Evolutionary conservation across 805 yeast genomes (phyloP).

Genomic region (Sporopachydermia lactativora): DNA sequence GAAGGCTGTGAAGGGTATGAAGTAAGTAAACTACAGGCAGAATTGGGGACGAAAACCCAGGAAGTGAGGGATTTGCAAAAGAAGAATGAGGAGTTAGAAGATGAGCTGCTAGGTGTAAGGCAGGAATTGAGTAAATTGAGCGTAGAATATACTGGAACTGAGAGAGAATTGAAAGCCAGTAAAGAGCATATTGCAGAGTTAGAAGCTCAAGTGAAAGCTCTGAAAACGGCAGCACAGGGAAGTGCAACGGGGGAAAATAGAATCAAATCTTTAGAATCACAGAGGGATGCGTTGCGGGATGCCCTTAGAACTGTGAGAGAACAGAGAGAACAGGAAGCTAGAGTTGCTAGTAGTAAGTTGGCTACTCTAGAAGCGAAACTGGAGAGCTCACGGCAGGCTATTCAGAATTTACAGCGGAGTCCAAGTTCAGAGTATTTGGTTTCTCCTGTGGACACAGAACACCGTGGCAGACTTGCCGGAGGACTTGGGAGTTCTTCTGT

Average conservation of each 20-base stretch:
- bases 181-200: neutral
- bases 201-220: neutral
- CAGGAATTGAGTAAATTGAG: neutral
- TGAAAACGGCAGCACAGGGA: neutral
- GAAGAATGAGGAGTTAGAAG: neutral
- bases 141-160: neutral
- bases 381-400: neutral
- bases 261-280: constrained; percentile 13
- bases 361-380: neutral
- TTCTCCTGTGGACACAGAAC: neutral
- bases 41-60: neutral
- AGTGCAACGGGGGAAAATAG: constrained; percentile 4
- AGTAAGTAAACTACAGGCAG: neutral
- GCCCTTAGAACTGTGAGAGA: constrained; percentile 25
- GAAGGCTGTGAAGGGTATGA: neutral
- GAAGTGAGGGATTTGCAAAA: neutral
- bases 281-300: constrained; percentile 24
- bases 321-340: constrained; percentile 22
- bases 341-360: neutral
- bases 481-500: too few relatives aligned
- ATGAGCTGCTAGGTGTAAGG: neutral
- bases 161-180: neutral
- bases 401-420: neutral
- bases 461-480: too few relatives aligned
- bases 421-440: neutral